A percentile compares a stretch with the other conserved stretches of the same genome.
Evolutionary conservation across 2,329 filamentous ascomycete species (phyloP).

Genomic region (Xylaria multiplex): DNA sequence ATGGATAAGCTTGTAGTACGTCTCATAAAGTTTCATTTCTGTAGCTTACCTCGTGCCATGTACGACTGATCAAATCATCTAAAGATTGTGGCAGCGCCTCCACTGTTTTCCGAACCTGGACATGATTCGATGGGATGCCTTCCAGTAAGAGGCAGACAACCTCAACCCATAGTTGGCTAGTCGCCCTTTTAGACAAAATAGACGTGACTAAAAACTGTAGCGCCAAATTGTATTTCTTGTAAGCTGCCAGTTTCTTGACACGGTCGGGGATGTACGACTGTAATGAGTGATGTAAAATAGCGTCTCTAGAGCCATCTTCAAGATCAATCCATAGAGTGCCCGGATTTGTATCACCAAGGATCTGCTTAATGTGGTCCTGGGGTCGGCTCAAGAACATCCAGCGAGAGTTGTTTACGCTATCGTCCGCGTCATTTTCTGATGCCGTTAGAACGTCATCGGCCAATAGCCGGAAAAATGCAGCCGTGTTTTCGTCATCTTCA

Average conservation of each 20-base stretch:
- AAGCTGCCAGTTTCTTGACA: conserved; percentile 1
- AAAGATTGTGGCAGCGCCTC: conserved; percentile 1
- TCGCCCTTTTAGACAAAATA: conserved; percentile 3
- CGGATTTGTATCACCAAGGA: neutral
- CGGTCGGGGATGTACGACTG: conserved; percentile 7
- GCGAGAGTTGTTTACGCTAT: conserved; percentile 1
- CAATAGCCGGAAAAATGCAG: neutral
- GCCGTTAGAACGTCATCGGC: neutral
- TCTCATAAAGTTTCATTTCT: neutral
- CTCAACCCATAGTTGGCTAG: conserved; percentile 1
- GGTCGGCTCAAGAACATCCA: conserved; percentile 14
- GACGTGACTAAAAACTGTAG: conserved; percentile 2
- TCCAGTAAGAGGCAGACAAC: conserved; percentile 10
- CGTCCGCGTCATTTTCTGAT: neutral
- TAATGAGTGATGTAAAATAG: neutral
- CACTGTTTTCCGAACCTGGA: neutral
- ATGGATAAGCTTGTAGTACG: neutral
- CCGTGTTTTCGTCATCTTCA: neutral
- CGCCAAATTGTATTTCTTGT: conserved; percentile 6
- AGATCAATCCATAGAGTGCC: neutral
- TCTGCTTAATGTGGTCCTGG: conserved; percentile 3
- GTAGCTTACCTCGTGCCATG: conserved; percentile 4
- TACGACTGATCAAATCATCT: conserved; percentile 1
- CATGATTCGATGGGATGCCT: conserved; percentile 4
- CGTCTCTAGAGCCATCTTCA: conserved; percentile 10